Conservation (phyloP, 768 basidiomycete species). For the Collybiopsis luxurians region DNA sequence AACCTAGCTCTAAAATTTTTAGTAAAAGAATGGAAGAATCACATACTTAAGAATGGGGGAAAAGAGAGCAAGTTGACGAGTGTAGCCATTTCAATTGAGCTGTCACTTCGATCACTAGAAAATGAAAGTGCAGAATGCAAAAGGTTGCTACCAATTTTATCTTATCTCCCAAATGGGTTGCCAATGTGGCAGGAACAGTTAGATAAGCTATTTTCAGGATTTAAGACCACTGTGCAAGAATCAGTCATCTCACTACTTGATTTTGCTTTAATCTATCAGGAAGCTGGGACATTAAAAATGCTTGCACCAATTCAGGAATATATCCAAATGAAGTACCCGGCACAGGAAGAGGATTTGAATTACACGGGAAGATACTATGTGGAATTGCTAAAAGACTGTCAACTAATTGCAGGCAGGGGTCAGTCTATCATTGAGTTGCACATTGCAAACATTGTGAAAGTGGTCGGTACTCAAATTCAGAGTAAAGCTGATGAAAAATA, state of each 20-base stretch:
- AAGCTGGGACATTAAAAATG: no score
- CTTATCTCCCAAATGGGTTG: no score
- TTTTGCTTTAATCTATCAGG: neutral
- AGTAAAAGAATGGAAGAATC: no score
- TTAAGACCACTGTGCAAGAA: neutral
- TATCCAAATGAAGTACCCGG: neutral
- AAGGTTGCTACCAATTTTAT: no score
- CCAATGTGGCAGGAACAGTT: no score
- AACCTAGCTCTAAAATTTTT: no score
- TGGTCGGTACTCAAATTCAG: neutral
- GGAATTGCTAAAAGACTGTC: neutral
- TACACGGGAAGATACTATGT: neutral
- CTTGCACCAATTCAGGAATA: neutral
- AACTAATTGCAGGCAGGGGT: neutral
- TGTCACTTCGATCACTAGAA: neutral
- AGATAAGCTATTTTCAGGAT: no score
- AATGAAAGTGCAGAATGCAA: no score
- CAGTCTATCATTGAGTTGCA: neutral
- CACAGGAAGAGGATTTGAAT: neutral
- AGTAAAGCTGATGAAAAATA: neutral
- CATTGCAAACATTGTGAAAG: no score
- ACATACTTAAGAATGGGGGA: no score
- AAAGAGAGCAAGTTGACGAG: neutral
- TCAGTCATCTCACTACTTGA: neutral
- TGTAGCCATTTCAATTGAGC: neutral